A percentile compares a stretch with the other conserved stretches of the same genome.
phyloP scores from a whole-genome alignment of 2,329 filamentous ascomycete genomes.

The Cercospora brassicicola region DNA sequence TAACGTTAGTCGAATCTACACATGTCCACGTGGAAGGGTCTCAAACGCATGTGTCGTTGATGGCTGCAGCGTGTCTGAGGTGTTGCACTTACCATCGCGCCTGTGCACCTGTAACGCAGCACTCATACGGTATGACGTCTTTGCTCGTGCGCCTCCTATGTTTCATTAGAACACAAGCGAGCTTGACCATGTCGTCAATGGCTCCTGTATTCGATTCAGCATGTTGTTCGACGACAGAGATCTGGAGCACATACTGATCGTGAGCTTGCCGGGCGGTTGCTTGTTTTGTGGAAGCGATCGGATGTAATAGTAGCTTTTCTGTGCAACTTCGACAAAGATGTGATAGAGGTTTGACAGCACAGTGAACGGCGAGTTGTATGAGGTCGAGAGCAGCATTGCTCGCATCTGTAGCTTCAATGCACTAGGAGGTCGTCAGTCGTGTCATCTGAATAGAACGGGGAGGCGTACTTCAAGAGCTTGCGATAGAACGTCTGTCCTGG shows the following conservation, averaged over 20 bases:
- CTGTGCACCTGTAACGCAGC: constrained; percentile 61
- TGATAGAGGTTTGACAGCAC: constrained; percentile 73
- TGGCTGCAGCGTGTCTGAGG: background rate
- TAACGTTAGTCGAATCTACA: background rate
- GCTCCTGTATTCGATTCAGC: constrained; percentile 51
- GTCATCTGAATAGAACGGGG: constrained; percentile 48
- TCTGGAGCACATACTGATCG: constrained; percentile 54
- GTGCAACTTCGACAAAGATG: constrained; percentile 75
- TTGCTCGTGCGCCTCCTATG: constrained; percentile 48
- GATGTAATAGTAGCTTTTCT: constrained; percentile 66
- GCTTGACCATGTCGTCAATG: constrained; percentile 64
- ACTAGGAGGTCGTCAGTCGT: constrained; percentile 34
- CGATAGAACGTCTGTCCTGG: constrained; percentile 78
- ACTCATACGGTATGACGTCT: constrained; percentile 51
- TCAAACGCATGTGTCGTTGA: background rate
- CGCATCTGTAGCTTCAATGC: constrained; percentile 83
- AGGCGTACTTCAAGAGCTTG: constrained; percentile 62
- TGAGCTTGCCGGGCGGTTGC: constrained; percentile 59
- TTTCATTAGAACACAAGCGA: constrained; percentile 65
- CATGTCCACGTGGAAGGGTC: background rate
- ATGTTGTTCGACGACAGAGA: background rate
- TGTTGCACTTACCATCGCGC: constrained; percentile 58
- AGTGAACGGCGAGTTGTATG: constrained; percentile 68
- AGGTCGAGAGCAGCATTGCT: constrained; percentile 77
- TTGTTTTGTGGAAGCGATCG: constrained; percentile 58